Conservation (phyloP, 1,284 basidiomycete genomes). For the Coriolopsis trogii region DNA sequence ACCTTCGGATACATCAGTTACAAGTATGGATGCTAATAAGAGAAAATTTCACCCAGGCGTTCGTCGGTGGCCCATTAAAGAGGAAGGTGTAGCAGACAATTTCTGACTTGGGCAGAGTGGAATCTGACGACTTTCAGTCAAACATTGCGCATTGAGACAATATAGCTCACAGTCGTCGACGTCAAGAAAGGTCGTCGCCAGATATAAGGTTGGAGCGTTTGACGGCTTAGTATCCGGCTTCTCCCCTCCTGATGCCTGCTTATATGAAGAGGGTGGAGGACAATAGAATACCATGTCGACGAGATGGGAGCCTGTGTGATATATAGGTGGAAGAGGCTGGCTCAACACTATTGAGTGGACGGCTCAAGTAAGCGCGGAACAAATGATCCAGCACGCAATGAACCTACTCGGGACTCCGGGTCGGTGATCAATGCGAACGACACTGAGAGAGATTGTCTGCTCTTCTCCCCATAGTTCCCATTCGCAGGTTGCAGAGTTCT, state of each 20-base stretch:
- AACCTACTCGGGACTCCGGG: too few species aligned
- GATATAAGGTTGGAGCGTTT: conserved; percentile 40
- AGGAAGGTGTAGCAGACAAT: conserved; percentile 28
- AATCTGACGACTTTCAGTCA: conserved; percentile 18
- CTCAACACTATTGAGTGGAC: too few species aligned
- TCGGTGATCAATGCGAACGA: conserved; percentile 54
- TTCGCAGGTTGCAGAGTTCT: conserved; percentile 42
- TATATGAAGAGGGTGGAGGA: conserved; percentile 33
- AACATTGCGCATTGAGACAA: neutral
- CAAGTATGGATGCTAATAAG: neutral
- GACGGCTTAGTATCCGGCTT: conserved; percentile 18
- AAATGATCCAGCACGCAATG: too few species aligned
- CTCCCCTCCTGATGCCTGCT: conserved; percentile 21
- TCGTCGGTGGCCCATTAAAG: neutral
- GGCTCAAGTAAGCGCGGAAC: too few species aligned
- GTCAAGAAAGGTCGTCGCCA: conserved; percentile 58
- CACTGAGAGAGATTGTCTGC: conserved; percentile 59
- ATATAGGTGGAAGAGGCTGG: conserved; percentile 48
- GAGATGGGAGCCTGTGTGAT: conserved; percentile 40
- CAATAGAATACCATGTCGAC: conserved; percentile 51
- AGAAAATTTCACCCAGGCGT: conserved; percentile 32
- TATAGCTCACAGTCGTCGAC: conserved; percentile 60
- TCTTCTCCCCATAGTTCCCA: conserved; percentile 71
- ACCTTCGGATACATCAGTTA: neutral
- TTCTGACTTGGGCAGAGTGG: conserved; percentile 32